These are phyloP conservation scores for Nemophila menziesii DNA, from an alignment of 257 asterid species.

Conservation along the genomic window DNA sequence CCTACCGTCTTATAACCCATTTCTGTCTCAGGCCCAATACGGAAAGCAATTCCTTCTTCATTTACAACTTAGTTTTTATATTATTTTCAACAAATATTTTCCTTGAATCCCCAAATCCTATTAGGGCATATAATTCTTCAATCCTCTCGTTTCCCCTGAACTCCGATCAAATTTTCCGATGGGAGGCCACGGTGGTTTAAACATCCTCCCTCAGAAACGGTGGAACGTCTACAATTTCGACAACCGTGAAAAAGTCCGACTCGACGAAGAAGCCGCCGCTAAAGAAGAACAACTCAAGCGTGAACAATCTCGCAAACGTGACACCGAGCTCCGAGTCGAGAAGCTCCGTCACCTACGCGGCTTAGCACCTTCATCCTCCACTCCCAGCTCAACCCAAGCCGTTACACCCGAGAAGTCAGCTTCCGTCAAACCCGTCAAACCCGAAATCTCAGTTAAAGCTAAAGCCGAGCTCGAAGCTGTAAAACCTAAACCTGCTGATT, in stretches of 20 bases:
- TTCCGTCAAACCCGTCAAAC: background rate
- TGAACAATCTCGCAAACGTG: conserved; percentile 65
- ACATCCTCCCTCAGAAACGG: conserved; percentile 90
- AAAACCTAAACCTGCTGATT: conserved; percentile 30
- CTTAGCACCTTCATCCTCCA: conserved; percentile 20
- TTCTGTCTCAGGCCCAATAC: too few relatives aligned
- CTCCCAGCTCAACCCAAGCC: conserved; percentile 18
- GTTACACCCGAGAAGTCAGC: too few relatives aligned
- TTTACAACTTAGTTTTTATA: too few relatives aligned
- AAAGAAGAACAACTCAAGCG: conserved; percentile 85
- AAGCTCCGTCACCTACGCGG: conserved; percentile 84
- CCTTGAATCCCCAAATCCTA: too few relatives aligned
- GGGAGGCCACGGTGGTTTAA: conserved; percentile 98
- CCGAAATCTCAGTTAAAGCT: conserved; percentile 2
- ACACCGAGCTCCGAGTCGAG: conserved; percentile 57
- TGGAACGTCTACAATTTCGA: conserved; percentile 97
- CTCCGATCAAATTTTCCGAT: conserved; percentile 16
- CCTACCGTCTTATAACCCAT: too few relatives aligned
- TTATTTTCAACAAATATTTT: too few relatives aligned
- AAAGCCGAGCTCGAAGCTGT: conserved; percentile 6
- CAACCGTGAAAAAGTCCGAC: conserved; percentile 80
- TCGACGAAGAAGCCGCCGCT: conserved; percentile 90
- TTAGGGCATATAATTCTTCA: too few relatives aligned
- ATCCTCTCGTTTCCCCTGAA: background rate
- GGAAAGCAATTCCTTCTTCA: too few relatives aligned